Conservation (phyloP, 1,139 yeast genomes). For the Geotrichum reessii region DNA sequence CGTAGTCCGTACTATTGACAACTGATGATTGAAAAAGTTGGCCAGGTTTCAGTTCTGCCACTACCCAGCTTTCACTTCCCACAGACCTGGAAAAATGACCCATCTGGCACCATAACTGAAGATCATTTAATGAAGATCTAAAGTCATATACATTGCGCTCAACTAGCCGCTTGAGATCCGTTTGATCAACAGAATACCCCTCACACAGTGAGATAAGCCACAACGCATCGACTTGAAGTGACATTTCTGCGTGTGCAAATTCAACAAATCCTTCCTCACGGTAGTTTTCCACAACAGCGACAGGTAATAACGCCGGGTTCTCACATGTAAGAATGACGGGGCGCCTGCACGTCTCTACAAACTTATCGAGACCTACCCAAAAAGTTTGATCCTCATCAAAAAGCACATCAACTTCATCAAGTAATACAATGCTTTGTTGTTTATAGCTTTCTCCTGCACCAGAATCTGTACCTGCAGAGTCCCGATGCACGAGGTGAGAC, state of each 20-base stretch:
- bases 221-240: constrained; percentile 33
- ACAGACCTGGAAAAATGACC: neutral
- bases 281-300: constrained; percentile 7
- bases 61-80: neutral
- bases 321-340: constrained; percentile 78
- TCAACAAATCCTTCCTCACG: constrained; percentile 28
- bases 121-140: constrained; percentile 47
- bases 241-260: constrained; percentile 28
- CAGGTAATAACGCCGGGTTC: constrained; percentile 36
- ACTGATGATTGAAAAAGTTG: neutral
- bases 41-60: neutral
- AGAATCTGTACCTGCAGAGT: constrained; percentile 23
- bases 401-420: constrained; percentile 82
- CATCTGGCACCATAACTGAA: constrained; percentile 53
- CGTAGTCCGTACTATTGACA: neutral
- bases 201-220: constrained; percentile 36
- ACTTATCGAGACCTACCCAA: constrained; percentile 67
- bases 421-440: constrained; percentile 62
- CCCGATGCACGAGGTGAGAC: constrained; percentile 63
- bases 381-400: constrained; percentile 76
- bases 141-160: constrained; percentile 44
- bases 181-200: constrained; percentile 37
- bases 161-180: constrained; percentile 38
- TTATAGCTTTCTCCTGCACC: neutral
- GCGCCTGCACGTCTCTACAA: constrained; percentile 61